phyloP scores from a whole-genome alignment of 768 basidiomycete genomes.

The Collybia sp. region DNA sequence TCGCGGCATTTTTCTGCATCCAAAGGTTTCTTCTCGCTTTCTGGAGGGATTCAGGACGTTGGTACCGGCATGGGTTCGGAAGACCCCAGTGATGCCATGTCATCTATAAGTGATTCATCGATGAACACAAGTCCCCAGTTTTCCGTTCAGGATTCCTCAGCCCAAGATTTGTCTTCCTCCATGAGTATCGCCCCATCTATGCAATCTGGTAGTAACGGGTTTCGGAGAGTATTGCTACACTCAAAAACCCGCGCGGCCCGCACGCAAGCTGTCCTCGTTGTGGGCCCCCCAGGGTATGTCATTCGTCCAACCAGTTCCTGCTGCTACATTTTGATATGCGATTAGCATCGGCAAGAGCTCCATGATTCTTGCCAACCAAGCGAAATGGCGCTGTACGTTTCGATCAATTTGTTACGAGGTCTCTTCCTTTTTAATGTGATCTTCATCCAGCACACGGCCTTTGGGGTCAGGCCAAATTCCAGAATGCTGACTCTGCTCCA shows the following conservation, averaged over 20 bases:
- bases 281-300: slow-evolving; percentile 59
- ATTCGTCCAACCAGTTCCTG: background rate
- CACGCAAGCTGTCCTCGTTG: slow-evolving; percentile 57
- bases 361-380: slow-evolving; percentile 63
- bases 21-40: slow-evolving; percentile 34
- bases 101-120: slow-evolving; percentile 38
- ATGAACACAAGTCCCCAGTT: slow-evolving; percentile 6
- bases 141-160: slow-evolving; percentile 8
- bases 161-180: slow-evolving; percentile 19
- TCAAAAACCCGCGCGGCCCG: slow-evolving; percentile 37
- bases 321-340: slow-evolving; percentile 1
- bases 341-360: slow-evolving; percentile 71
- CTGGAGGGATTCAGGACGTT: slow-evolving; percentile 24
- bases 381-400: slow-evolving; percentile 60
- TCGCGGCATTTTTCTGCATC: slow-evolving; percentile 45
- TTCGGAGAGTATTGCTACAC: slow-evolving; percentile 40
- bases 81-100: slow-evolving; percentile 37
- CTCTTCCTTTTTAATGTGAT: no score
- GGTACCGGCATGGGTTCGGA: slow-evolving; percentile 25
- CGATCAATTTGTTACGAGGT: no score
- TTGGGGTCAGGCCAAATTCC: slow-evolving; percentile 77
- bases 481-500: slow-evolving; percentile 59
- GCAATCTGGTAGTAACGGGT: slow-evolving; percentile 33
- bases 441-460: slow-evolving; percentile 50
- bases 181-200: slow-evolving; percentile 28